phyloP scores from a whole-genome alignment of 176 grass and related monocot species.

The Cenchrus purpureus region DNA sequence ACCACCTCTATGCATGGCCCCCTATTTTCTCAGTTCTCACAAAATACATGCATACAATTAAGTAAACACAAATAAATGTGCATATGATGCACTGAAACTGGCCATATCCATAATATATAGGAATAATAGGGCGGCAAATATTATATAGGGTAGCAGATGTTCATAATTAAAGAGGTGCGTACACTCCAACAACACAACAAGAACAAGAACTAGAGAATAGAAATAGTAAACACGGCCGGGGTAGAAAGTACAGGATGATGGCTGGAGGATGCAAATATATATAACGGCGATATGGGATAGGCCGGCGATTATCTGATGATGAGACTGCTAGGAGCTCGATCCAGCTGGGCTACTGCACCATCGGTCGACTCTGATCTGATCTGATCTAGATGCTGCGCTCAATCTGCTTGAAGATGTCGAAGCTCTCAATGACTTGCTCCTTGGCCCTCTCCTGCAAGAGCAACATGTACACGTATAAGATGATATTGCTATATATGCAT shows the following conservation, averaged over 20 bases:
- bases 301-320: not conserved
- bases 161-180: slow-evolving; percentile 41
- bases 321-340: not conserved
- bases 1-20: no score
- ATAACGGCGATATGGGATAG: slow-evolving; percentile 22
- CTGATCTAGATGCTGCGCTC: slow-evolving; percentile 62
- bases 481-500: not conserved
- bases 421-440: slow-evolving; percentile 67
- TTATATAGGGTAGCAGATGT: slow-evolving; percentile 38
- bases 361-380: not conserved
- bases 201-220: not conserved
- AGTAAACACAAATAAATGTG: not conserved
- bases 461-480: not conserved
- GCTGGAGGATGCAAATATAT: slow-evolving; percentile 2
- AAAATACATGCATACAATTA: not conserved
- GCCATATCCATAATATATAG: not conserved
- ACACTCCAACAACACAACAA: slow-evolving; percentile 37
- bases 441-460: slow-evolving; percentile 64
- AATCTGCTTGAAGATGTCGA: slow-evolving; percentile 93
- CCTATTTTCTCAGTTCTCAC: no score
- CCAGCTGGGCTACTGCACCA: not conserved
- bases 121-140: slow-evolving; percentile 15
- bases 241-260: slow-evolving; percentile 10
- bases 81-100: no score
- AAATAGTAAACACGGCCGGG: not conserved